Evolutionary conservation across 2,329 filamentous ascomycete genomes (phyloP), one percentile per base, ranked within the genome.

Genomic region (Intubia oerlemansii): DNA sequence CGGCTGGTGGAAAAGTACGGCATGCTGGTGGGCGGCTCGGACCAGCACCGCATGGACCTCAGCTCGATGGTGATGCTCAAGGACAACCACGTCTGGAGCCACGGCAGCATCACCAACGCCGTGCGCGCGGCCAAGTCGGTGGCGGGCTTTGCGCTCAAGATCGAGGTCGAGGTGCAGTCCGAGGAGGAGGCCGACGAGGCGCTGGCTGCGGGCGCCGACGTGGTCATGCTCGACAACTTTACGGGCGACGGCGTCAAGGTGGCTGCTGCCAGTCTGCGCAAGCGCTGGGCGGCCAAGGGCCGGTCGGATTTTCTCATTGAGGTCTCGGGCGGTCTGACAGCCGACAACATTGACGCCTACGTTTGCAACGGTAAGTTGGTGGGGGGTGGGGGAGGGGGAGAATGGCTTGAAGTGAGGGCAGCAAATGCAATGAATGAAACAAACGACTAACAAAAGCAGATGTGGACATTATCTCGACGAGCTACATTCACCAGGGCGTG

Each of bases 141-240:
- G 0, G 85, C 72, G 7, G 88, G 88, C 0, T 98, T 95, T 51
- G 70, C 78, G 23, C 61, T 92, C 34, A 98, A 95, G 60, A 66
- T 98, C 23, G 88, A 98, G 56, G 88, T 98, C 15, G 85, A 98
- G 57, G 88, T 88, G 26, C 80, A 85, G 55, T 77, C 61, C 42
- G 72, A 92, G 50, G 70, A 62, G 24, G 82, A 92, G 53, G 88
- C 88, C 1, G 73, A 93, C 47, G 81, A 90, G 52, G 88, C 88
- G 1, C 84, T 93, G 42, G 66, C 57, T 4, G 85, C 85, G 0
- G 88, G 88, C 1, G 88, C 88, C 0, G 85, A 98, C 48, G 73
- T 98, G 13, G 72, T 98, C 36, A 98, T 98, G 88, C 55, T 98
- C 34, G 88, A 98, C 48, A 98, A 98, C 50, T 98, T 95, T 45